Evolutionary conservation across 768 basidiomycete species (phyloP), one percentile per base, ranked within the genome.

Genomic region (Kwoniella bestiolae): DNA sequence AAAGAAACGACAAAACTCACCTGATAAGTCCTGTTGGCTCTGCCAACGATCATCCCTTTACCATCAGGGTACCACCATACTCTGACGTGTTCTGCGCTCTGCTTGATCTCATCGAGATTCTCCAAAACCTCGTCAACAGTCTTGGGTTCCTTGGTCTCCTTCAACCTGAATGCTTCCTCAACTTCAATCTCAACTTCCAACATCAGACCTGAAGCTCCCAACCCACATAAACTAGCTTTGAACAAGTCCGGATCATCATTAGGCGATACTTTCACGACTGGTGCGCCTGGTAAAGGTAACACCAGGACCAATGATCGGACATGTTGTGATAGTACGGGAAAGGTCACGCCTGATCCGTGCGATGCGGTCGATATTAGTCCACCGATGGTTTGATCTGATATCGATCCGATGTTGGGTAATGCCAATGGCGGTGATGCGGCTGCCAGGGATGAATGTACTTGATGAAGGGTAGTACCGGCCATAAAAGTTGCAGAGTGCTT

Each of bases 31-130:
- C 94, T 86, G 82, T 91, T 86, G 32, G 89, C 85, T 68, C 87
- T 83, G 74, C 88, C 90, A 56, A 90, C 86, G 38, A 91, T 86
- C 53, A 95, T 84, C 34, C 82, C 82, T 63, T 89, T 88, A 14
- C 87, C 85, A 53, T 90, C 88, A 2, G 94, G 93, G 82, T 89
- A 95, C 94, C 94, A 99, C 91, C 92, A 96, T 18, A 93, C 85
- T 18, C 93, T 85, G n/a, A 91, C 90, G 78, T 96, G 92, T 80
- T 99, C 87, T 2, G 91, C 88, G n/a, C 87, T 82, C 46, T 70
- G 65, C 25, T 80, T 81, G 66, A 83, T 79, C 53, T 71, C 66
- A 63, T 79, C 78, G 23, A 82, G 56, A 59, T 70, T 63, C 2
- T 67, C 67, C 29, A 80, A 41, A 21, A 79, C 70, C 7, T 74